phyloP scores from a whole-genome alignment of 306 rosid genomes.

The Sophora flavescens region DNA sequence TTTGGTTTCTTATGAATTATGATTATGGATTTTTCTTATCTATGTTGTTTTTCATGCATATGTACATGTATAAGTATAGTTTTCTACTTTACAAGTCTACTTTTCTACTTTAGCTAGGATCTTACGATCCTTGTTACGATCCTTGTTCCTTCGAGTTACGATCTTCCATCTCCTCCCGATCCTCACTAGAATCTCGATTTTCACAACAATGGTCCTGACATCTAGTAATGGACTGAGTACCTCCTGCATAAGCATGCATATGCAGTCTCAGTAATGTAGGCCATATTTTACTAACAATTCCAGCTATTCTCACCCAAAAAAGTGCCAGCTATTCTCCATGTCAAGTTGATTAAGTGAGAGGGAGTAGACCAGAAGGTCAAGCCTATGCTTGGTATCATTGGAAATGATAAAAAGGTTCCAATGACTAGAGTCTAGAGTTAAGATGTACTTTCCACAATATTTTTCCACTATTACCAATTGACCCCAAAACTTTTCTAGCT shows the following conservation, averaged over 20 bases:
- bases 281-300: not conserved
- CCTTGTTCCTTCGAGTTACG: too few relatives aligned
- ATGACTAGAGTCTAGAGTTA: not conserved
- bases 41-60: too few relatives aligned
- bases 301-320: not conserved
- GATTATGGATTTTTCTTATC: too few relatives aligned
- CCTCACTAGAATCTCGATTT: too few relatives aligned
- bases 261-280: too few relatives aligned
- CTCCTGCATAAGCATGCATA: not conserved
- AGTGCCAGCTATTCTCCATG: not conserved
- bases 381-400: slow-evolving; percentile 19
- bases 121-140: too few relatives aligned
- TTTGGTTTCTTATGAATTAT: too few relatives aligned
- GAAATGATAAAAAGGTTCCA: slow-evolving; percentile 1
- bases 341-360: slow-evolving; percentile 3
- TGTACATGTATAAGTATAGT: too few relatives aligned
- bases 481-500: slow-evolving; percentile 1
- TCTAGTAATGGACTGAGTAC: not conserved
- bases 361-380: not conserved
- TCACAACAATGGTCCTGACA: too few relatives aligned
- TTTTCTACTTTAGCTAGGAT: too few relatives aligned
- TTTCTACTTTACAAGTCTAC: too few relatives aligned
- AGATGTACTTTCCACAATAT: slow-evolving; percentile 2
- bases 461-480: not conserved
- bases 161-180: too few relatives aligned